Evolutionary conservation across 768 basidiomycete genomes (phyloP), one percentile per base, ranked within the genome.

Genomic region (Leccinum uliginosum): DNA sequence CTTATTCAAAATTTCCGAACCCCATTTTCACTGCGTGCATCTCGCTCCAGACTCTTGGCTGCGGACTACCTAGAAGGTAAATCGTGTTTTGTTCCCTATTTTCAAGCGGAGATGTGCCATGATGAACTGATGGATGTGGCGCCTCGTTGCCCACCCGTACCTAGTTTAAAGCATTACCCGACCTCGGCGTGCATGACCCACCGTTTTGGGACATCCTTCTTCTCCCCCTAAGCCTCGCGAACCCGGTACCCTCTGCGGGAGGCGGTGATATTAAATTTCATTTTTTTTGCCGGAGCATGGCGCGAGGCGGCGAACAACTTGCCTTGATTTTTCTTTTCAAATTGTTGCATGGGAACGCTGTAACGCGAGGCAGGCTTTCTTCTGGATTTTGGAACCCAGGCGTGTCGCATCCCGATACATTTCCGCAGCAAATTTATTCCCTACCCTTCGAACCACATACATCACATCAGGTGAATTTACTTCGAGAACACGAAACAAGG

Each of bases 41-140:
- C 10, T 32, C 47, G 30, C 58, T 65, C 65, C 61, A 85, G 83
- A 53, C 71, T 85, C 32, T 62, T 84, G 54, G 84, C 83, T 29
- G 85, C 85, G 46, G 85, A 86, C 62, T 86, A 86, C 67, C 79
- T 83, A 64, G 84, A 86, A 72, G 76, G 85, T 84, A 64, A 67
- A 61, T 64, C 59, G 47, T 53, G 40, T 50, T 15, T 29, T 29
- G 10, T 43, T 21, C 23, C 19, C 34, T 40, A 55, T 68, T 62
- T 63, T 53, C 55, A 66, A 66, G 68, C 59, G 30, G 35, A 23
- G 26, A 9, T 48, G 12, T 53, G 44, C 11, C 12, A 35, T n/a
- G 17, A 23, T 44, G 17, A 53, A 14, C 61, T 68, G 55, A 65
- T 56, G 50, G 51, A 46, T 38, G 24, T 23, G 29, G 53, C 57